Conservation (phyloP, 345 rosid genomes). For the Linum lewisii region DNA sequence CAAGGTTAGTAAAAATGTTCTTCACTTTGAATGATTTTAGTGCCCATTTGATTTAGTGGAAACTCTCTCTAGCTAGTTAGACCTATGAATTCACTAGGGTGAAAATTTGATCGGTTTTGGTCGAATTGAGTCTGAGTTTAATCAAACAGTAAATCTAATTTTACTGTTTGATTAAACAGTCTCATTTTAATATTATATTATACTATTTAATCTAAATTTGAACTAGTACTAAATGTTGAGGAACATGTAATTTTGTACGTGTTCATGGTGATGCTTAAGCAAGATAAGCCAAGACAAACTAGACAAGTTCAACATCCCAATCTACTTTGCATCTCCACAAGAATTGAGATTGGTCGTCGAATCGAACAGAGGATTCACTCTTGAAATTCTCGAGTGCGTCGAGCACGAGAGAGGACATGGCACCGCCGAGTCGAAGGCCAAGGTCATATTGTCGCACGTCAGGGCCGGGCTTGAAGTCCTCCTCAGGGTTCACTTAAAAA, state of each 20-base stretch:
- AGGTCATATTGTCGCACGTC: background rate
- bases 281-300: slow-evolving; percentile 2
- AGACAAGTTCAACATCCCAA: slow-evolving; percentile 15
- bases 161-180: no score
- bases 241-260: no score
- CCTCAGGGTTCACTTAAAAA: slow-evolving; percentile 1
- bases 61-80: no score
- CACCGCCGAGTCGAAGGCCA: background rate
- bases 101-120: no score
- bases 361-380: slow-evolving; percentile 10
- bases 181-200: no score
- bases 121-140: no score
- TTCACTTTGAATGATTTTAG: no score
- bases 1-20: background rate
- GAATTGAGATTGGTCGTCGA: slow-evolving; percentile 4
- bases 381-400: slow-evolving; percentile 8
- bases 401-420: background rate
- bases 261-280: background rate
- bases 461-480: slow-evolving; percentile 5
- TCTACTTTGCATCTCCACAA: background rate
- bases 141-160: no score
- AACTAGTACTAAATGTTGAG: no score
- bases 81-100: no score
- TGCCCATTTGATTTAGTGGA: no score
- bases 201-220: no score